phyloP scores from a whole-genome alignment of 2,329 filamentous ascomycete genomes.

The Penicillium verrucosum region DNA sequence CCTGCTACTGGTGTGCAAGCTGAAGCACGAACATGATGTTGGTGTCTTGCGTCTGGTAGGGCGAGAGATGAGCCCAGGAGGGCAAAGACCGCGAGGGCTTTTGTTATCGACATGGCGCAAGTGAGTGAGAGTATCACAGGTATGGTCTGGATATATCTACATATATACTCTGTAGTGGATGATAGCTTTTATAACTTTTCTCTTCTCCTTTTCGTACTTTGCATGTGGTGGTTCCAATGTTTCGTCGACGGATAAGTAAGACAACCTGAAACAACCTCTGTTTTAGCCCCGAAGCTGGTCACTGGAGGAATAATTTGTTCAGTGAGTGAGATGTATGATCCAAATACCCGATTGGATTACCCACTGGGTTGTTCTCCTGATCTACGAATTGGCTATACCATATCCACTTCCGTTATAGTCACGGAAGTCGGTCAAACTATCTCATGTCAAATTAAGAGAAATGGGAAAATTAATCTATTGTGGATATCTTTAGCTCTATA shows the following conservation, averaged over 20 bases:
- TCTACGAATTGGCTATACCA: not conserved
- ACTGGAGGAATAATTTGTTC: slow-evolving; percentile 16
- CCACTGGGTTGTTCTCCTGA: not conserved
- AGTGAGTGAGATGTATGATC: not conserved
- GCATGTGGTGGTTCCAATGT: not conserved
- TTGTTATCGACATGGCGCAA: slow-evolving; percentile 1
- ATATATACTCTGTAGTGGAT: not conserved
- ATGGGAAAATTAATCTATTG: not conserved
- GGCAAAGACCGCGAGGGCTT: slow-evolving; percentile 3
- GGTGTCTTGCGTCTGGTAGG: not conserved
- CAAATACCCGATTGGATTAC: no score
- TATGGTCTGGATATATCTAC: not conserved
- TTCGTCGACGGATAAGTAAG: not conserved
- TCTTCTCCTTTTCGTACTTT: not conserved
- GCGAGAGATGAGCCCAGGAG: slow-evolving; percentile 5
- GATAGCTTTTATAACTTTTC: not conserved
- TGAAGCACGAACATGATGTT: slow-evolving; percentile 20
- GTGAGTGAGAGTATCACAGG: not conserved
- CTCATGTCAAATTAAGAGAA: not conserved
- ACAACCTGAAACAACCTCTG: slow-evolving; percentile 10
- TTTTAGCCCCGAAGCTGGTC: not conserved
- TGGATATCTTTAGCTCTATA: not conserved
- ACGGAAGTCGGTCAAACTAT: no score
- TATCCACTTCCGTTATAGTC: not conserved
- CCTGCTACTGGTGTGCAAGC: slow-evolving; percentile 35